Conservation (phyloP, 2,329 filamentous ascomycete species). For the Cadophora luteo-olivacea region DNA sequence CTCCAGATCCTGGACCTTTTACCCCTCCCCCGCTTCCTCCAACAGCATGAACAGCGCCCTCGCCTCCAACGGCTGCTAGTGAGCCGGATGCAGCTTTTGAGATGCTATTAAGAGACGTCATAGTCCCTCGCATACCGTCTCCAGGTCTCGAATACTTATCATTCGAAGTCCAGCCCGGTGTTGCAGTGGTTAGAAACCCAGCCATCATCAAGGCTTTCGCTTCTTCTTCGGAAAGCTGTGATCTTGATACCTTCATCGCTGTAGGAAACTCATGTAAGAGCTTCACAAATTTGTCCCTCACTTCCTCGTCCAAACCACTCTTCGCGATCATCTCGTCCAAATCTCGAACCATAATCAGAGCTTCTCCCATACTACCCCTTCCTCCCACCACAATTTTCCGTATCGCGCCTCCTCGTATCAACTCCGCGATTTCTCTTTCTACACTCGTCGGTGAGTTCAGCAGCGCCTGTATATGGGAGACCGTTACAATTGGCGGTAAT, state of each 20-base stretch:
- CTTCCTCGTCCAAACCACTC: constrained; percentile 48
- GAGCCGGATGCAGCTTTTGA: constrained; percentile 72
- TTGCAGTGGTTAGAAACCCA: constrained; percentile 68
- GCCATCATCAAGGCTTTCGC: constrained; percentile 65
- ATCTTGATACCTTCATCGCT: constrained; percentile 49
- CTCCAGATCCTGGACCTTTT: constrained; percentile 34
- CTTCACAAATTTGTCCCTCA: constrained; percentile 57
- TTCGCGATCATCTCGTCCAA: constrained; percentile 57
- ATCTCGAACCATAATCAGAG: constrained; percentile 63
- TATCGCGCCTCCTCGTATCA: constrained; percentile 62
- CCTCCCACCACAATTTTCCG: constrained; percentile 68
- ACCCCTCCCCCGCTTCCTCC: constrained; percentile 56
- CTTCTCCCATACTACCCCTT: constrained; percentile 64
- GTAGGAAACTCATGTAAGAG: constrained; percentile 60
- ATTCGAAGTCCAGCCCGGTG: constrained; percentile 46
- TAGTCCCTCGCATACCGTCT: constrained; percentile 51
- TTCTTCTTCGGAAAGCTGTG: constrained; percentile 52
- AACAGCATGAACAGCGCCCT: constrained; percentile 66
- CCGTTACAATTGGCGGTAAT: constrained; percentile 69
- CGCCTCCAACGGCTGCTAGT: constrained; percentile 71
- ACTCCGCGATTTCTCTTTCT: constrained; percentile 70
- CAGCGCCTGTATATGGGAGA: constrained; percentile 70
- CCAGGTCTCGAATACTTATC: constrained; percentile 51
- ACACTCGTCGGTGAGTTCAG: constrained; percentile 66
- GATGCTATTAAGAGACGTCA: constrained; percentile 67